Base-by-base conservation (phyloP, 2,329 filamentous ascomycete genomes). In the Ascosphaera acerosa region DNA sequence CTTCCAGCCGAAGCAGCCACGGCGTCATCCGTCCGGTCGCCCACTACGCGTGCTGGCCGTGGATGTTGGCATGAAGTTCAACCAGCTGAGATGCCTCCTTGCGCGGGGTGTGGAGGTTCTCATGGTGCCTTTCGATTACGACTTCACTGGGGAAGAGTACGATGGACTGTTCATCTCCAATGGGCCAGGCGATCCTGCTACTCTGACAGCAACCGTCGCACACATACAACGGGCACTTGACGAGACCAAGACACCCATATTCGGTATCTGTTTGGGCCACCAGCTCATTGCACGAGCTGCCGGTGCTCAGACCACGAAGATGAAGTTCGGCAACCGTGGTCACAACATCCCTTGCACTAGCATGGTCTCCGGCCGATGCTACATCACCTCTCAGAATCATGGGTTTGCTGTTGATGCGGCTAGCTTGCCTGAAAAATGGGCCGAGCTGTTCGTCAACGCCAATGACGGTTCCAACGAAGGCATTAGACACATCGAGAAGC, bases 291-390 rank as follows among this genome's bases (percentile, higher is more conserved):
- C 84, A 33, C 68, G 81, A 42, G 81, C 84, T 35, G 70, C 81
- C 18, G 84, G 84, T 33, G 84, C 82, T 29, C 62, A 62, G 29
- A 94, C 87, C 0, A 55, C 65, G 45, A 97, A 97, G 64, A 90
- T 97, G 80, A 94, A 94, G 64, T 97, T 92, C 46, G 87, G 87
- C 58, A 97, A 97, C 59, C 78, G 87, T 46, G 87, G 84, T 27
- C 80, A 90, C 62, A 97, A 97, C 58, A 94, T 97, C 46, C 87
- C 87, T 28, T 92, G 82, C 62, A 94, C 84, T 7, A 92, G 76
- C 57, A 66, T 91, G 65, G 62, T 94, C 41, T 90, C 84, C 28
- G 87, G 87, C 43, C 81, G 81, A 57, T 97, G 87, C 53, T 84
- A 97, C 57, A 97, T 97, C 49, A 97, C 87, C 25, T 94, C 87